phyloP scores from a whole-genome alignment of 805 yeast species.

The Suhomyces sp. region DNA sequence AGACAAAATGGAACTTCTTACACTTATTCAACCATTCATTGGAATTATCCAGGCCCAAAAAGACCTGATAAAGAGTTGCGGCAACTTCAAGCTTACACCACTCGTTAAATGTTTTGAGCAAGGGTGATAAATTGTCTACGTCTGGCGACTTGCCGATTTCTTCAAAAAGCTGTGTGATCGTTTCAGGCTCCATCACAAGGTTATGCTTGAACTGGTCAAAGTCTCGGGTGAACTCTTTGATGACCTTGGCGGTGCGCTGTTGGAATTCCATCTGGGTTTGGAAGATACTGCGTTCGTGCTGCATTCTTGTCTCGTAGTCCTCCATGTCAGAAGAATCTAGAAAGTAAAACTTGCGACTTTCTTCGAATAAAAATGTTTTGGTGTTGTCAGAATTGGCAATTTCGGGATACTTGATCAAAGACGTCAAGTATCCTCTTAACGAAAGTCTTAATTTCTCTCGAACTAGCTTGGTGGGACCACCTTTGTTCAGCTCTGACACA shows the following conservation, averaged over 20 bases:
- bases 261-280: slow-evolving; percentile 71
- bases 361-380: slow-evolving; percentile 48
- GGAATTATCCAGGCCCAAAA: slow-evolving; percentile 78
- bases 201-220: slow-evolving; percentile 59
- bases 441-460: slow-evolving; percentile 79
- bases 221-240: slow-evolving; percentile 50
- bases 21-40: slow-evolving; percentile 71
- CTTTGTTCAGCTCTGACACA: background rate
- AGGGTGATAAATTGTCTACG: slow-evolving; percentile 60
- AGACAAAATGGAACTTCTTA: slow-evolving; percentile 64
- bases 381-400: slow-evolving; percentile 53
- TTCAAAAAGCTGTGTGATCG: slow-evolving; percentile 57
- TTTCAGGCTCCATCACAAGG: slow-evolving; percentile 48
- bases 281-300: slow-evolving; percentile 57
- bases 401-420: slow-evolving; percentile 51
- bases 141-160: slow-evolving; percentile 58
- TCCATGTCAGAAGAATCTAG: slow-evolving; percentile 41
- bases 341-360: slow-evolving; percentile 24
- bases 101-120: slow-evolving; percentile 67
- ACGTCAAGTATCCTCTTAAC: slow-evolving; percentile 66
- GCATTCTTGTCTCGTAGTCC: slow-evolving; percentile 59
- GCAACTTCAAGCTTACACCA: slow-evolving; percentile 84
- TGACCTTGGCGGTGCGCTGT: slow-evolving; percentile 58
- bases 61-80: slow-evolving; percentile 75
- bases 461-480: slow-evolving; percentile 32